A percentile compares a stretch with the other conserved stretches of the same genome.
Evolutionary conservation across 306 rosid genomes (phyloP).

Genomic region (Sicyos baderoa): DNA sequence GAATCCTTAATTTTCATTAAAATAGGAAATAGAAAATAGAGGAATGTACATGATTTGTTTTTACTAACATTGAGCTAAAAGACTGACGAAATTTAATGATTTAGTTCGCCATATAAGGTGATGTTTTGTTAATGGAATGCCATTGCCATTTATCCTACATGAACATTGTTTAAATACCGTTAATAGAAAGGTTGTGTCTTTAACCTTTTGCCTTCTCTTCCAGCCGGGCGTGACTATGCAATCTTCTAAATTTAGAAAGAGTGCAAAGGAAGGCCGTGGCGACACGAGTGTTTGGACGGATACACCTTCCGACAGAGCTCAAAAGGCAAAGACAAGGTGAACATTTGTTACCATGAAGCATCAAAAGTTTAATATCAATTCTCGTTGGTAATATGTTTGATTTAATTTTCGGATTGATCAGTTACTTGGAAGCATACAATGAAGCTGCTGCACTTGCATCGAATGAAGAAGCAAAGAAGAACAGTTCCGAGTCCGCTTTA

Average conservation of each 20-base stretch:
- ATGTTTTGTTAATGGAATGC: background rate
- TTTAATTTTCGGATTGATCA: constrained; percentile 23
- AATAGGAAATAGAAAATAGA: background rate
- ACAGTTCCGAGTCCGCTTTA: constrained; percentile 58
- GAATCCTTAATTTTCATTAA: background rate
- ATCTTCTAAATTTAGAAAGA: constrained; percentile 54
- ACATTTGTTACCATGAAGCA: constrained; percentile 19
- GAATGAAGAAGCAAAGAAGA: constrained; percentile 48
- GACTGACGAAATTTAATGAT: too few relatives aligned
- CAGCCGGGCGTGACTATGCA: constrained; percentile 83
- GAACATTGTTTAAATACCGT: background rate
- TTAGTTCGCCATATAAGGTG: background rate
- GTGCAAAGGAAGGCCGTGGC: constrained; percentile 76
- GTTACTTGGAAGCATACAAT: constrained; percentile 84
- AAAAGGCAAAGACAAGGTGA: constrained; percentile 83
- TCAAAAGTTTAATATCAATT: constrained; percentile 11
- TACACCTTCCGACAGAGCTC: constrained; percentile 76
- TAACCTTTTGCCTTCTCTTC: constrained; percentile 11
- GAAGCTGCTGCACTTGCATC: constrained; percentile 77
- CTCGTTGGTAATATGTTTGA: background rate
- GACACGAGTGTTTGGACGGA: constrained; percentile 91
- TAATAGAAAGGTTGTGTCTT: constrained; percentile 6
- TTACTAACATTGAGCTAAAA: too few relatives aligned
- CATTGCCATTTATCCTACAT: background rate
- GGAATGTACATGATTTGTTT: too few relatives aligned